Percentiles rank a stretch among this genome's conserved stretches.
phyloP scores from a whole-genome alignment of 2,329 filamentous ascomycete species.

The Penicillium sp. region DNA sequence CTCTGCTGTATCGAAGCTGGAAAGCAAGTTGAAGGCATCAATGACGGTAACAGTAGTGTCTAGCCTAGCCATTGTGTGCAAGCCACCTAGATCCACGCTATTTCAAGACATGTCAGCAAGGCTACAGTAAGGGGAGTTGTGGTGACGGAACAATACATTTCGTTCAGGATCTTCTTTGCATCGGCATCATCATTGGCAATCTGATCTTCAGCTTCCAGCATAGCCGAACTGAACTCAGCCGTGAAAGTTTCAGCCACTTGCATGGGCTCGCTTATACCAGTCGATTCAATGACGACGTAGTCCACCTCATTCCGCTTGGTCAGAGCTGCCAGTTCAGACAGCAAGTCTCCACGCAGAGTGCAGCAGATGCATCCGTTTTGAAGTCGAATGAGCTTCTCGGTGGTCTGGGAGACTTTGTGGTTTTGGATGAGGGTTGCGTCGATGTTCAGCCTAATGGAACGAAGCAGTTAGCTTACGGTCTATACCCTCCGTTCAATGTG shows the following conservation, averaged over 20 bases:
- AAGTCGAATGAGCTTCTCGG: slow-evolving; percentile 65
- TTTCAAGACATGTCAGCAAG: neutral
- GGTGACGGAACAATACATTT: slow-evolving; percentile 41
- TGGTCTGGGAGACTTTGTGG: slow-evolving; percentile 55
- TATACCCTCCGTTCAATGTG: accelerated
- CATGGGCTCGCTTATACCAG: slow-evolving; percentile 68
- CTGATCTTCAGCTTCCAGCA: slow-evolving; percentile 48
- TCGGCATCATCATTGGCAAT: slow-evolving; percentile 42
- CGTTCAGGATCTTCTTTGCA: slow-evolving; percentile 44
- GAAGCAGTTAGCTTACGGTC: neutral
- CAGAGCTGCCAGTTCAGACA: slow-evolving; percentile 66
- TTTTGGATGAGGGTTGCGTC: slow-evolving; percentile 61
- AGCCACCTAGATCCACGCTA: slow-evolving; percentile 57
- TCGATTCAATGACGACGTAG: slow-evolving; percentile 70
- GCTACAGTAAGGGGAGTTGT: slow-evolving; percentile 4
- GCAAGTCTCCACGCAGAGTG: slow-evolving; percentile 66
- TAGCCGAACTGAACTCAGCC: slow-evolving; percentile 48
- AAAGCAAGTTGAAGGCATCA: slow-evolving; percentile 69
- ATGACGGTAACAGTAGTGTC: slow-evolving; percentile 72
- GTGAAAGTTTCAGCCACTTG: slow-evolving; percentile 74
- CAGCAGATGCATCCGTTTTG: slow-evolving; percentile 77
- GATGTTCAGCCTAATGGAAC: slow-evolving; percentile 57
- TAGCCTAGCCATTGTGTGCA: slow-evolving; percentile 63
- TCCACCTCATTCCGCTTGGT: slow-evolving; percentile 63
- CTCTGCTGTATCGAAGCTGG: slow-evolving; percentile 69